Conservation (phyloP, 1,284 basidiomycete species). For the Clitocybe nebularis region DNA sequence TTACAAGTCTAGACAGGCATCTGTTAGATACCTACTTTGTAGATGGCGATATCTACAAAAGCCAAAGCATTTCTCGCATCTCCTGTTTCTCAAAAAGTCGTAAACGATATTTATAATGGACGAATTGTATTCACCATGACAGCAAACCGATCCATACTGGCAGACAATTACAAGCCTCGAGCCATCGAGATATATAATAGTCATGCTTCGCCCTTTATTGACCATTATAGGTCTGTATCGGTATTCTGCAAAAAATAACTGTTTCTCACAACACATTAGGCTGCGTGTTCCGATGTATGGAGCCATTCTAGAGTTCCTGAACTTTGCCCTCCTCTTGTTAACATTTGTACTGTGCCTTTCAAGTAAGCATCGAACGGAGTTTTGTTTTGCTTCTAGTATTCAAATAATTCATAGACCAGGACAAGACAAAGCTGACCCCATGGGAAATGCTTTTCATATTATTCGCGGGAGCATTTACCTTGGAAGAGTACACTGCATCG, state of each 20-base stretch:
- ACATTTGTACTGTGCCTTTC: slow-evolving; percentile 74
- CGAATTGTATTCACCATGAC: slow-evolving; percentile 64
- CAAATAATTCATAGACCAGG: too few species aligned
- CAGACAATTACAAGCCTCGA: slow-evolving; percentile 82
- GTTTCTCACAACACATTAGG: slow-evolving; percentile 29
- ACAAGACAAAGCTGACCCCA: slow-evolving; percentile 43
- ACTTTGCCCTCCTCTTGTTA: slow-evolving; percentile 63
- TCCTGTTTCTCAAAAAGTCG: slow-evolving; percentile 76
- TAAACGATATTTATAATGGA: slow-evolving; percentile 79
- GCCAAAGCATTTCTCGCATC: slow-evolving; percentile 78
- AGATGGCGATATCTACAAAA: slow-evolving; percentile 84
- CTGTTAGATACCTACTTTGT: too few species aligned
- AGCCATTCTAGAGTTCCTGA: slow-evolving; percentile 75
- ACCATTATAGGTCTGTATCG: slow-evolving; percentile 64
- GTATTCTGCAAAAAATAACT: slow-evolving; percentile 4
- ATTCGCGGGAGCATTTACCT: slow-evolving; percentile 70
- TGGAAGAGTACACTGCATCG: slow-evolving; percentile 79
- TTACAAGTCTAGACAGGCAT: too few species aligned
- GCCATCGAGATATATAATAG: slow-evolving; percentile 75
- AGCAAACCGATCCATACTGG: slow-evolving; percentile 69
- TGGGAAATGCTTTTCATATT: slow-evolving; percentile 76
- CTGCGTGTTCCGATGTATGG: slow-evolving; percentile 81
- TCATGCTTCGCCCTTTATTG: slow-evolving; percentile 70
- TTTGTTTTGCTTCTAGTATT: slow-evolving; percentile 9
- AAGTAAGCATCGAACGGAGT: slow-evolving; percentile 45